Conservation (phyloP, 306 rosid species). For the Trifolium dubium region DNA sequence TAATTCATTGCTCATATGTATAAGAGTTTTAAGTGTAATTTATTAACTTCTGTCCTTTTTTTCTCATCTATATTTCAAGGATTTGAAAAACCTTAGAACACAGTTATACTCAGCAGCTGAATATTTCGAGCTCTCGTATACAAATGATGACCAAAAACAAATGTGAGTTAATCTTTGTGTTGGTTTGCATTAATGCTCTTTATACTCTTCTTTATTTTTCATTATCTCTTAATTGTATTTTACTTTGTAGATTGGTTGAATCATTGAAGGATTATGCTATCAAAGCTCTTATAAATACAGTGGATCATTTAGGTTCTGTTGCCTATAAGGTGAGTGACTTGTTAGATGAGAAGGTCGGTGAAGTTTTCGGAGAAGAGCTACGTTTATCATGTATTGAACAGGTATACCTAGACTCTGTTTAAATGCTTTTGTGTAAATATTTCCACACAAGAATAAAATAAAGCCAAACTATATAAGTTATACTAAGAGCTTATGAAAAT, state of each 20-base stretch:
- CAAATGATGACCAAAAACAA: slow-evolving; percentile 93
- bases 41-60: slow-evolving; percentile 14
- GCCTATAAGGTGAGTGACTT: slow-evolving; percentile 89
- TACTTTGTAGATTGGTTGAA: slow-evolving; percentile 76
- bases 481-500: neutral
- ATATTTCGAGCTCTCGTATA: slow-evolving; percentile 91
- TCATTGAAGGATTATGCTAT: slow-evolving; percentile 96
- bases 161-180: slow-evolving; percentile 57
- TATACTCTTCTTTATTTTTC: slow-evolving; percentile 12
- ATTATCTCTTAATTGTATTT: slow-evolving; percentile 5
- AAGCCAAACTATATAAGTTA: neutral
- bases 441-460: neutral
- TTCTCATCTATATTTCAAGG: slow-evolving; percentile 58
- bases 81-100: slow-evolving; percentile 87
- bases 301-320: slow-evolving; percentile 97
- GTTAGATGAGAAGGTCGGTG: slow-evolving; percentile 89
- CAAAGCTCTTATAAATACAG: slow-evolving; percentile 96
- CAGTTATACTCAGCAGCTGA: slow-evolving; percentile 97
- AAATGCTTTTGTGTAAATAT: neutral
- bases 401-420: slow-evolving; percentile 45
- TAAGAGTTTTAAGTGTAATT: neutral
- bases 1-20: neutral
- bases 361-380: slow-evolving; percentile 82
- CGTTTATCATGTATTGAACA: slow-evolving; percentile 92
- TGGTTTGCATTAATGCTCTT: neutral